Base-by-base conservation (phyloP, 75 land plant species). In the Azolla pinnata region DNA sequence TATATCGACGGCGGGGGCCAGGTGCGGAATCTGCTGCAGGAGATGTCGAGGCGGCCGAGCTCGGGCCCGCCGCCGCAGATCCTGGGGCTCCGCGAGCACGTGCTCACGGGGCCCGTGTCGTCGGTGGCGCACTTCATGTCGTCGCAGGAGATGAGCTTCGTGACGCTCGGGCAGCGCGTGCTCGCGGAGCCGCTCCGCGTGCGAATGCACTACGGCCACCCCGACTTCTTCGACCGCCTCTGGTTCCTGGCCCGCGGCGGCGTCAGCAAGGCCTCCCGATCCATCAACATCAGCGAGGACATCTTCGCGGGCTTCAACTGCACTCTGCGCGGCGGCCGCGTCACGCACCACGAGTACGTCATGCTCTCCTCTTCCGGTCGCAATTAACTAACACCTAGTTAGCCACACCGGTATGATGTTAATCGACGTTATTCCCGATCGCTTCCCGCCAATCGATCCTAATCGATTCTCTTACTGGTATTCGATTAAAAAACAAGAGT, bases 151-250 rank as follows among this genome's bases (percentile, higher is more conserved):
- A 73, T 65, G 4, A 61, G 62, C 20, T 73, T 73, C 61, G 75
- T 73, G 28, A 73, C 75, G 44, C 70, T 73, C 33, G 62, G 75
- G 19, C 75, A 73, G 53, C 69, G 75, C 2, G 75, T 73, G 8
- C 68, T 73, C 14, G 75, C 75, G 3, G 60, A 67, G 27, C 75
- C 75, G 51, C 59, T 73, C 26, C 66, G 67, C 45, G 64, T 73
- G 12, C 38, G 75, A 17, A 73, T 73, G 75, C 75, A 73, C 56
- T 73, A 73, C 50, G 75, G 75, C 31, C 75, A 73, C 61, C 75
- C 75, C 12, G 75, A 73, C 54, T 70, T 73, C 29, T 73, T 73
- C 48, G 75, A 73, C 56, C 54, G 75, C 24, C 31, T 73, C 7
- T 73, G 75, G 75, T 73, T 73, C 44, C 23, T 73, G 7, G 35